Base-by-base conservation (phyloP, 2,329 filamentous ascomycete genomes). In the Tolypocladium cylindrosporum region DNA sequence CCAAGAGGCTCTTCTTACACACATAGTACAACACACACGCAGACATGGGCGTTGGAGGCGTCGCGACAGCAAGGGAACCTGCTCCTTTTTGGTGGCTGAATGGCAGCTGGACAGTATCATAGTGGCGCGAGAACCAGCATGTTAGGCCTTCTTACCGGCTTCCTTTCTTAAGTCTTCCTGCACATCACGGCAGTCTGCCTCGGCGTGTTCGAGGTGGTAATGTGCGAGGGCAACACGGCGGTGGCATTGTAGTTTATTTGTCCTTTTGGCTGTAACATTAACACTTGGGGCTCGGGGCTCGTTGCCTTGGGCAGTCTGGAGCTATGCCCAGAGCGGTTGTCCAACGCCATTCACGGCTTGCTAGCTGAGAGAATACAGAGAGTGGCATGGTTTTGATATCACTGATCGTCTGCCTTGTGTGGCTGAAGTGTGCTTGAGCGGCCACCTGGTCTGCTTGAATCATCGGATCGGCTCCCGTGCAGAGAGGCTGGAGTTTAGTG, bases 11-110 rank as follows among this genome's bases (percentile, higher is more conserved):
- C 55, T 56, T 39, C 24, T 54, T 27, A 51, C 31, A 41, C 19
- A 54, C 37, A 37, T 41, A 54, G 52, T 42, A 42, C 52, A 42
- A 34, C 27, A 42, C 52, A 41, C 52, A 54, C 52, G 27, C 27
- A 31, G 27, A 54, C 14, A 52, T 39, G 60, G 60, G 45, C 59
- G 60, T 61, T 61, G 59, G 60, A n/a, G 60, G 60, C 57, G 60
- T 61, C 56, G 43, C 60, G 59, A 60, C 60, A 53, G 54, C 57
- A 57, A 52, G 43, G 52, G 53, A 56, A 55, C 55, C 43, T 45
- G 61, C 34, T n/a, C 40, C 27, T 57, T 42, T 54, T 54, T 39
- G 21, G 37, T 24, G 52, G 37, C 52, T 13, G 52, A 19, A 31
- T 19, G 52, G 52, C 37, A 54, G 3, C 37, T 31, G n/a, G 21